Base-by-base conservation (phyloP, 1,139 yeast genomes). In the Yamadazyma triangularis region DNA sequence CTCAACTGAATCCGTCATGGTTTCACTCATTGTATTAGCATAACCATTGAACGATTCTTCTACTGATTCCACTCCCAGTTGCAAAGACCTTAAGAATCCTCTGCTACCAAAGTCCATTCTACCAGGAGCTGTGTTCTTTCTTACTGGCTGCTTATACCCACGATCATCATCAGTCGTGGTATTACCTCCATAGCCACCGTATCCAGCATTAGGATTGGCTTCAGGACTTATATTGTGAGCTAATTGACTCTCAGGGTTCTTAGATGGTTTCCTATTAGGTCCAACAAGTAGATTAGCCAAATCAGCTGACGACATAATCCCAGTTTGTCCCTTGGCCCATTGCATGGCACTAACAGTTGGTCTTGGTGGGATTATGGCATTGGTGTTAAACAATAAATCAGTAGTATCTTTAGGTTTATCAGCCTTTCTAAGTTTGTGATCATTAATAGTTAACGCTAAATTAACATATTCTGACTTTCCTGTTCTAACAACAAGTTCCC, bases 341-440 rank as follows among this genome's bases (percentile, higher is more conserved):
- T 82, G 93, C 32, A 86, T 64, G 0, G 94, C 77, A 30, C 88
- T 77, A 4, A 86, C 78, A 4, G 77, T 69, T 1, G 98, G 98
- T 28, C 97, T 70, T 15, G 78, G 76, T 1, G 96, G 95, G 9
- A 84, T 75, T 12, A 70, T 56, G 10, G 79, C 60, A 34, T 72
- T 73, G 14, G 73, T 77, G 42, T 80, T 77, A 55, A 79, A 82
- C 21, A 82, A 53, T 4, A 62, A 51, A 46, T 79, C 87, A 1
- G 73, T 66, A 6, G 50, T 32, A 10, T 49, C 50, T 39, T 50
- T 27, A 34, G 44, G 29, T 36, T 48, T 11, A 33, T 36, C 28
- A 30, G 45, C n/a, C 31, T 30, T 60, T 47, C 23, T 53, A 34
- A 24, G 59, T 59, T 60, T 55, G 9, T 60, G 55, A 32, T 72